phyloP scores from a whole-genome alignment of 2,329 filamentous ascomycete genomes.

The Sporothrix pallida region DNA sequence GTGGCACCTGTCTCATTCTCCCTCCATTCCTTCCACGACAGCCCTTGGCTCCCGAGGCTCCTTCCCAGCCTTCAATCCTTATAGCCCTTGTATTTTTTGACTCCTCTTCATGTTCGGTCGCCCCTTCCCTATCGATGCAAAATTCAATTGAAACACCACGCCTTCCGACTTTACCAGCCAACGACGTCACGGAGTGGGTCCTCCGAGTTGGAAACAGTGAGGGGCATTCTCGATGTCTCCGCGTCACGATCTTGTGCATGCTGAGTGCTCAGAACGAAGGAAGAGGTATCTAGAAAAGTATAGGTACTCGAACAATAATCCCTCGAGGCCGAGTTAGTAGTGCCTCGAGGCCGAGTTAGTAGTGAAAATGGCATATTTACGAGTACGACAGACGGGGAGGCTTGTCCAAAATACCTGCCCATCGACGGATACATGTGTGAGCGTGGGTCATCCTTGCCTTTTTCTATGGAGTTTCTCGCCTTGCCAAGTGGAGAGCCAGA shows the following conservation, averaged over 20 bases:
- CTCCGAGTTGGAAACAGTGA: not conserved
- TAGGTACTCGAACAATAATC: not conserved
- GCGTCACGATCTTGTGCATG: not conserved
- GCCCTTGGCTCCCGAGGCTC: not conserved
- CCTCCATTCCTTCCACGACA: not conserved
- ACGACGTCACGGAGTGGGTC: conserved; percentile 29
- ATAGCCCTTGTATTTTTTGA: not conserved
- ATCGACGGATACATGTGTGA: not conserved
- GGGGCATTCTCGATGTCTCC: not conserved
- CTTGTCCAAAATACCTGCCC: not conserved
- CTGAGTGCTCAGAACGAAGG: not conserved
- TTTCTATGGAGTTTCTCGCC: not conserved
- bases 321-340: not conserved
- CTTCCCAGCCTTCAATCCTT: not conserved
- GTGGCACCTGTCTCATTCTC: conserved; percentile 5
- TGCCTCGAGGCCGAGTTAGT: not conserved
- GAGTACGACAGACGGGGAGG: not conserved
- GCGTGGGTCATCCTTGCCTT: not conserved
- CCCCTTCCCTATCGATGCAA: conserved; percentile 16
- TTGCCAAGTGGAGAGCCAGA: conserved; percentile 23
- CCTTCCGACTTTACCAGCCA: conserved; percentile 8
- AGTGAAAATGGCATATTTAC: not conserved
- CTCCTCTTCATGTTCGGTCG: not conserved
- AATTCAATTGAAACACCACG: not conserved
- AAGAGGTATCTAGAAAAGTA: not conserved